Base-by-base conservation (phyloP, 495 filamentous ascomycete genomes). In the Aspergillus egyptiacus region DNA sequence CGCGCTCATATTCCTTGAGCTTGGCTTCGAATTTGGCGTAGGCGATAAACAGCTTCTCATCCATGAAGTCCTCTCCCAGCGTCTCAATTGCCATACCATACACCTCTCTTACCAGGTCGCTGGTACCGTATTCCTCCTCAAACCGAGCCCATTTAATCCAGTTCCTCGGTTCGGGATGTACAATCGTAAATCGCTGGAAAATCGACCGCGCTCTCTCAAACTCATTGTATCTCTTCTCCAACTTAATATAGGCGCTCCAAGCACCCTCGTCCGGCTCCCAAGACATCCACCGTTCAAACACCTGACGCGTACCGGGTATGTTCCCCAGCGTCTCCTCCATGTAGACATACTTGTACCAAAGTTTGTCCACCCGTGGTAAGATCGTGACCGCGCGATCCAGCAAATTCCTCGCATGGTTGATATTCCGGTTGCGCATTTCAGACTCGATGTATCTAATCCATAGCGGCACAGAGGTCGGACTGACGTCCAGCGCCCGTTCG, bases 141-240 rank as follows among this genome's bases (percentile, higher is more conserved):
- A 96, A 98, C 33, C 89, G 82, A 53, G 93, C 84, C 93, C 93
- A 98, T 65, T 96, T 97, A 63, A 97, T 89, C 94, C 94, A 98
- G 55, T 96, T 97, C 64, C 83, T 78, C 27, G 93, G 87, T 59
- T 98, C 91, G 7, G 94, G 90, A 60, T 96, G 94, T 3, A 98
- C 91, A 32, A 89, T 76, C 3, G 89, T 95, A 57, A 95, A 96
- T 13, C 89, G 80, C 58, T 90, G 81, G 66, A 94, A 96, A 43
- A 97, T 90, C 41, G 77, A 78, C 23, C 93, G 73, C 22, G 89
- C 91, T 53, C 90, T 70, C 39, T 89, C 84, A 61, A 83, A 94
- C 66, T 98, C 93, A 46, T 80, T 82, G 59, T 97, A 96, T 37
- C 93, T 75, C 72, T 95, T 96, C 71, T 98, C 93, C 31, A 98